Percentiles rank a stretch among this genome's conserved stretches.
Conservation (phyloP, 805 yeast genomes). For the Candida krabiensis region DNA sequence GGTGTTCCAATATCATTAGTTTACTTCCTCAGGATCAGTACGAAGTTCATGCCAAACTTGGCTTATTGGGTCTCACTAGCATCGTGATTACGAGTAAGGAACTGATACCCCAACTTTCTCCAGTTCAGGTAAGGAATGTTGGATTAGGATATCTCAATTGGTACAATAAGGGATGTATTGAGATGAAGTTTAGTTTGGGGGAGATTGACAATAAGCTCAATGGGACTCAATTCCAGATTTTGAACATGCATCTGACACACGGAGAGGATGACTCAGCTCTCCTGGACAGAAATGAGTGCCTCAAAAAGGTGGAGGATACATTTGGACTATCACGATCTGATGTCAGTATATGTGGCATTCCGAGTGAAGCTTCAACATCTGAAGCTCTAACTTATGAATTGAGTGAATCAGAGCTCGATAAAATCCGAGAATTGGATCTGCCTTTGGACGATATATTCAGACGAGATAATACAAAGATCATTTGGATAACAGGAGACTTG, state of each 20-base stretch:
- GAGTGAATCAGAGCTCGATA: conserved; percentile 17
- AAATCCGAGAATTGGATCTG: conserved; percentile 4
- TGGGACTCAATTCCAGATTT: conserved; percentile 35
- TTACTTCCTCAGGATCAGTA: conserved; percentile 30
- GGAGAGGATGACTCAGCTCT: conserved; percentile 36
- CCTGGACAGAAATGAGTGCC: conserved; percentile 13
- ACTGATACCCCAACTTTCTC: conserved; percentile 38
- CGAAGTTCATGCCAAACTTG: conserved; percentile 41
- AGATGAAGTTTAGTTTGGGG: conserved; percentile 43
- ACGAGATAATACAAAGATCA: conserved; percentile 21
- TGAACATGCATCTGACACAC: conserved; percentile 56
- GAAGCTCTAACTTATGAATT: conserved; percentile 7
- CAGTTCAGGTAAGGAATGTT: conserved; percentile 40
- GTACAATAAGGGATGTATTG: conserved; percentile 64
- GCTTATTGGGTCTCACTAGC: conserved; percentile 53
- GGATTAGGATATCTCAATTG: conserved; percentile 61
- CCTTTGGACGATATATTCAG: conserved; percentile 12
- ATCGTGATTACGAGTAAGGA: conserved; percentile 39
- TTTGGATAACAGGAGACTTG: conserved; percentile 52
- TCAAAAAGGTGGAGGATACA: conserved; percentile 18
- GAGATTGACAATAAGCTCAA: conserved; percentile 33
- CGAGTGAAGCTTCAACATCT: not conserved
- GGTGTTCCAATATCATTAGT: conserved; percentile 31
- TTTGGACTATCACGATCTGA: conserved; percentile 8
- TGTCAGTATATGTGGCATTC: conserved; percentile 17